phyloP scores from a whole-genome alignment of 176 grass and related monocot genomes.

The Oryza meyeriana region DNA sequence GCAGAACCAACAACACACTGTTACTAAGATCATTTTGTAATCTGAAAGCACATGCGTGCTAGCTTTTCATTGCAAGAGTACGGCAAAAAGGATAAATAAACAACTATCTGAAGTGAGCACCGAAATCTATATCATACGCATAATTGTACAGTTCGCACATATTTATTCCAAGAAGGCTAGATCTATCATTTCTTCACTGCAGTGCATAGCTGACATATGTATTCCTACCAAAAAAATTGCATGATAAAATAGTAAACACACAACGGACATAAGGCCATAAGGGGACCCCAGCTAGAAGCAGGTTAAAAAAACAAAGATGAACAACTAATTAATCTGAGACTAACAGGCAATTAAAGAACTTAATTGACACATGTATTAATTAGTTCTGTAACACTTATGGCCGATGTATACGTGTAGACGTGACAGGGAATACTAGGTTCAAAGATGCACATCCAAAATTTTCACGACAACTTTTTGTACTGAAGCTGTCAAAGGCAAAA shows the following conservation, averaged over 20 bases:
- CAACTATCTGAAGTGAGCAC: neutral
- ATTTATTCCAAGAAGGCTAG: neutral
- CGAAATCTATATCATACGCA: neutral
- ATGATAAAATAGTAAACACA: neutral
- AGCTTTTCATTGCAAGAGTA: neutral
- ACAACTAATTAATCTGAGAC: neutral
- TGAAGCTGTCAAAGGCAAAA: neutral
- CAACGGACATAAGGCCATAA: neutral
- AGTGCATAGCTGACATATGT: neutral
- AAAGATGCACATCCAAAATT: neutral
- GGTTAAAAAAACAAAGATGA: neutral
- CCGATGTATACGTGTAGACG: neutral
- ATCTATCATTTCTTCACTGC: neutral
- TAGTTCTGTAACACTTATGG: neutral
- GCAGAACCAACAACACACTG: neutral
- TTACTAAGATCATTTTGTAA: neutral
- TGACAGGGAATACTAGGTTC: neutral
- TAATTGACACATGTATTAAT: neutral
- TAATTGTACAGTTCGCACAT: neutral
- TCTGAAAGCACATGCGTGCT: neutral
- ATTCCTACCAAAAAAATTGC: neutral
- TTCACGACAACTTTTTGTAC: neutral
- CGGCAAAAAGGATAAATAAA: neutral
- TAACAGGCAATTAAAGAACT: neutral
- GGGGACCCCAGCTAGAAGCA: neutral